A percentile compares a stretch with the other conserved stretches of the same genome.
Evolutionary conservation across 2,329 filamentous ascomycete species (phyloP).

Genomic region (Uncinocarpus reesii): DNA sequence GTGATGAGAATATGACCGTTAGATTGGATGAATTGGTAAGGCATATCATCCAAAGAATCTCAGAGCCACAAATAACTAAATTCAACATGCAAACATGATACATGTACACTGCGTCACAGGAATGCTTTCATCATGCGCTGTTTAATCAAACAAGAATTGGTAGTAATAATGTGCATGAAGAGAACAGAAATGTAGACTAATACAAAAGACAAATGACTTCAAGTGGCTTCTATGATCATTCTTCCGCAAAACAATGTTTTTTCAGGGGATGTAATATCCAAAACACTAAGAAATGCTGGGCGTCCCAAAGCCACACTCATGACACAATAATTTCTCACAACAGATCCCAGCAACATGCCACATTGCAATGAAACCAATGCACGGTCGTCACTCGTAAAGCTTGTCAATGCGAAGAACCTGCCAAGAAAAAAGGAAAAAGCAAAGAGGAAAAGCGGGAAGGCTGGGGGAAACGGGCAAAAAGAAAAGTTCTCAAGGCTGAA

Average conservation of each 20-base stretch:
- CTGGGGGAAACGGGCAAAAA: not conserved
- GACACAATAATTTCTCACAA: not conserved
- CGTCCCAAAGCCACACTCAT: not conserved
- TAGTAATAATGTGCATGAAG: not conserved
- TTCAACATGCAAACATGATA: not conserved
- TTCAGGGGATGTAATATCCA: not conserved
- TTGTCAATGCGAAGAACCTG: not conserved
- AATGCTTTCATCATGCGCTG: not conserved
- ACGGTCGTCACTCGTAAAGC: conserved; percentile 1
- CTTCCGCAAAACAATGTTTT: not conserved
- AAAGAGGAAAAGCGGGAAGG: not conserved
- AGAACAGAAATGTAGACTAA: not conserved
- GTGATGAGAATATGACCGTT: too few relatives aligned
- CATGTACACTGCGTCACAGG: not conserved
- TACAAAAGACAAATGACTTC: not conserved
- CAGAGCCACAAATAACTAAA: not conserved
- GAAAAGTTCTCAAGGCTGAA: conserved; percentile 5
- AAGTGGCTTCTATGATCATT: too few relatives aligned
- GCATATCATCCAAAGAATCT: not conserved
- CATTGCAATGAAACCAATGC: not conserved
- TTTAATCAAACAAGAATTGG: not conserved
- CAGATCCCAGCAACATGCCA: not conserved
- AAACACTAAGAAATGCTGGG: not conserved
- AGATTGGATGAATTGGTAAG: too few relatives aligned
- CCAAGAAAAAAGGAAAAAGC: not conserved